These are phyloP conservation scores for Aspergillus sp. DNA, from an alignment of 2,329 filamentous ascomycete genomes.

Conservation along the genomic window DNA sequence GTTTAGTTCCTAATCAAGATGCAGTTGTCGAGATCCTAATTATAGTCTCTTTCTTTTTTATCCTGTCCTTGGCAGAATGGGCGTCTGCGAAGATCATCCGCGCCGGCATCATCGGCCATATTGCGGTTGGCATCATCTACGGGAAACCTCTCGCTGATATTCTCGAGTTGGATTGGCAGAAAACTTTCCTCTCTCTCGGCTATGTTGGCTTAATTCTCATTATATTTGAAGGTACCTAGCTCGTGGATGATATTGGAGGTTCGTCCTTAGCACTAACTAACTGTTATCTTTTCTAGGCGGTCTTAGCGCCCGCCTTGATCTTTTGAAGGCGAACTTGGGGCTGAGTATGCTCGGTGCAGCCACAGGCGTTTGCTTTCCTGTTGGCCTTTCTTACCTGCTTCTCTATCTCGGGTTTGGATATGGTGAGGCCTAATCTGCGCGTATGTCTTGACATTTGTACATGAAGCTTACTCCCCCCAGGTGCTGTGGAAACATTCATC, in stretches of 20 bases:
- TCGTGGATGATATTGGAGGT: neutral
- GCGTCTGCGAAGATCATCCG: constrained; percentile 42
- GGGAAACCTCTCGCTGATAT: constrained; percentile 47
- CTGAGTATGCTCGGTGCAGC: constrained; percentile 44
- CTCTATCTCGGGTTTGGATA: constrained; percentile 47
- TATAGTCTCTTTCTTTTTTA: constrained; percentile 48
- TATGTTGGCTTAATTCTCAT: constrained; percentile 52
- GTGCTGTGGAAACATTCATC: constrained; percentile 32
- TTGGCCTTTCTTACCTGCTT: constrained; percentile 46
- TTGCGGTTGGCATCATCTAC: constrained; percentile 49
- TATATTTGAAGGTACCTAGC: constrained; percentile 45
- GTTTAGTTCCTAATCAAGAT: too few species aligned
- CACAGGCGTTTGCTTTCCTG: constrained; percentile 48
- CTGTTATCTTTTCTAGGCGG: constrained; percentile 34
- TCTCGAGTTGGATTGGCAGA: constrained; percentile 43
- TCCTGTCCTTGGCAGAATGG: constrained; percentile 45
- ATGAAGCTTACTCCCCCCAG: too few species aligned
- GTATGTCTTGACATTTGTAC: too few species aligned
- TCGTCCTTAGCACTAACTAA: too few species aligned
- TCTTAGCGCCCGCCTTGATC: constrained; percentile 47
- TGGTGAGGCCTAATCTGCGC: constrained; percentile 9
- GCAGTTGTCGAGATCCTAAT: constrained; percentile 43
- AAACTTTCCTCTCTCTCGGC: constrained; percentile 49
- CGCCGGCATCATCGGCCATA: constrained; percentile 50
- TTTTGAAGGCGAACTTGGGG: constrained; percentile 48